These are phyloP conservation scores for Strobilomyces dryophilus DNA, from an alignment of 768 basidiomycete species.

Conservation along the genomic window DNA sequence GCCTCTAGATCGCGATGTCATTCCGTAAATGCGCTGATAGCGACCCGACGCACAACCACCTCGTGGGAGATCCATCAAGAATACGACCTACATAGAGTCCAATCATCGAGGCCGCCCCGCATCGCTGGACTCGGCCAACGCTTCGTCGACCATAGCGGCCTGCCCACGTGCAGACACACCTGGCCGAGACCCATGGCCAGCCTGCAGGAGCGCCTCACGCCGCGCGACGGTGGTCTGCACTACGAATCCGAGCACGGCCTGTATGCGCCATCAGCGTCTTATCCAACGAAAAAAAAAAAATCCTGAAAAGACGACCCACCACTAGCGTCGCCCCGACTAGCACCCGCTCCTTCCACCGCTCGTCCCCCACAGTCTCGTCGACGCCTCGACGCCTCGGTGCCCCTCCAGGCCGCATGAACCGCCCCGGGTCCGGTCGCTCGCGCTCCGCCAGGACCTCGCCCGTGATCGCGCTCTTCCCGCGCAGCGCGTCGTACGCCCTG, in stretches of 20 bases:
- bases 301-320: conserved; percentile 33
- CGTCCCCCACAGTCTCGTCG: conserved; percentile 44
- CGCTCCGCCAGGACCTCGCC: conserved; percentile 14
- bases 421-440: conserved; percentile 35
- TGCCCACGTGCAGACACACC: conserved; percentile 1
- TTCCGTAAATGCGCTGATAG: too few species aligned
- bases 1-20: too few species aligned
- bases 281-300: background rate
- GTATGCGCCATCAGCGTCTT: background rate
- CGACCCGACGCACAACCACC: too few species aligned
- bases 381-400: conserved; percentile 40
- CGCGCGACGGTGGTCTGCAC: conserved; percentile 31
- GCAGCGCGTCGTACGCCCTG: conserved; percentile 62
- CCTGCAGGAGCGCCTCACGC: conserved; percentile 28
- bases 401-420: conserved; percentile 34
- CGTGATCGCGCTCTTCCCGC: conserved; percentile 38
- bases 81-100: too few species aligned
- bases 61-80: too few species aligned
- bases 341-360: conserved; percentile 63
- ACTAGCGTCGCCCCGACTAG: conserved; percentile 52
- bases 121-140: conserved; percentile 16
- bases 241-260: conserved; percentile 35
- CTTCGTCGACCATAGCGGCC: conserved; percentile 16
- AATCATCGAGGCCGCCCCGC: background rate
- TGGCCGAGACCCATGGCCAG: conserved; percentile 2